Evolutionary conservation across 1,139 yeast species (phyloP), one percentile per base, ranked within the genome.

Genomic region (Saccharomycopsis crataegensis): DNA sequence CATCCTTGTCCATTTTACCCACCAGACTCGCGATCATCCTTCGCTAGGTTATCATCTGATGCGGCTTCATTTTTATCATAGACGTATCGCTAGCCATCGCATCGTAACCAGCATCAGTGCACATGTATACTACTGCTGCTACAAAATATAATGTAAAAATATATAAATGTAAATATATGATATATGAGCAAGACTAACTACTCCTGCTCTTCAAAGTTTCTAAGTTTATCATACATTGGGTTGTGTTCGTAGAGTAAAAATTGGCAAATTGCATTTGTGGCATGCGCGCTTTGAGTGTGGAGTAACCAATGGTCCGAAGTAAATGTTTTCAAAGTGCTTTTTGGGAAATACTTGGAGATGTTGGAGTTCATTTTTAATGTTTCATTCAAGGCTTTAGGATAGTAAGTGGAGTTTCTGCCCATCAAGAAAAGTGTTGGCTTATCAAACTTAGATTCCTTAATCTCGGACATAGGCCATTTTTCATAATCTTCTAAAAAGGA

Each of bases 181-280:
- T 22, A 22, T 22, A 3, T 22, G 28, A 22, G 4, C 28, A 22
- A 22, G 28, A 22, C 28, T 22, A 22, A 22, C 28, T 22, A 22
- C 4, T 22, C 28, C 28, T 22, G 28, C 2, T 22, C 28, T 22
- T 22, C 28, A 22, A 22, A 22, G 28, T 34, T 31, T 41, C 54
- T 46, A 12, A 51, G 28, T 22, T 43, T 40, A 41, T 55, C 56
- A 36, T 53, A 55, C 16, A 41, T 47, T 17, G 50, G 48, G 33
- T 51, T 48, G 14, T 44, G 42, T 2, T 50, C 58, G 14, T 44
- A 37, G 33, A 55, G 34, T 28, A 55, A 44, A 33, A 55, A 55
- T 41, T 54, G 57, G 36, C 55, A 56, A 42, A 56, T 42, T 8
- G 57, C 54, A 34, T 56, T 56, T n/a, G 43, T 48, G 22, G 49